A percentile compares a stretch with the other conserved stretches of the same genome.
Conservation (phyloP, 306 rosid species). For the Gleditsia sinensis region DNA sequence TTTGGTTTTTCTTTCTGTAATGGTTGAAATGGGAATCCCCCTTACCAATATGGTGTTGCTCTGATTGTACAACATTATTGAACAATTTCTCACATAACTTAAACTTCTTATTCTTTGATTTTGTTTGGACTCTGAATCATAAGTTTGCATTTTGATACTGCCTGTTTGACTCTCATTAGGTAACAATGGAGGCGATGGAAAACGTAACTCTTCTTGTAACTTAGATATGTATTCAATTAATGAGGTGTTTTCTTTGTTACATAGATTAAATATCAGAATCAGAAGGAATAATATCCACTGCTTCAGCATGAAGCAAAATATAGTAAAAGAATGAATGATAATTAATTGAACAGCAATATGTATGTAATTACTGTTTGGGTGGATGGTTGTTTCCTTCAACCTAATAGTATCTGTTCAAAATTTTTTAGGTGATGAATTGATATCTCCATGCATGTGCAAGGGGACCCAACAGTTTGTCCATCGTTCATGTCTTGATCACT, state of each 20-base stretch:
- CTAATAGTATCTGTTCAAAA: conserved; percentile 32
- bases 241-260: not conserved
- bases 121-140: not conserved
- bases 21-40: conserved; percentile 12
- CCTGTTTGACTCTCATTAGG: not conserved
- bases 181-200: conserved; percentile 9
- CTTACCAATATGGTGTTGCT: not conserved
- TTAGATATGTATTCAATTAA: not conserved
- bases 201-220: not conserved
- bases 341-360: conserved; percentile 17
- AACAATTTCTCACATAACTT: not conserved
- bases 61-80: not conserved
- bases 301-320: not conserved
- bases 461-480: conserved; percentile 99
- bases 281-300: not conserved
- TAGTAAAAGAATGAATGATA: conserved; percentile 3
- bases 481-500: conserved; percentile 96
- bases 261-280: not conserved
- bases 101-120: not conserved
- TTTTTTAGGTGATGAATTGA: conserved; percentile 79
- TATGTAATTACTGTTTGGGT: conserved; percentile 4
- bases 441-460: conserved; percentile 99
- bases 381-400: conserved; percentile 4
- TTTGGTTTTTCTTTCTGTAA: not conserved
- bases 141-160: not conserved